Conservation (phyloP, 345 rosid genomes). For the Salix suchowensis region DNA sequence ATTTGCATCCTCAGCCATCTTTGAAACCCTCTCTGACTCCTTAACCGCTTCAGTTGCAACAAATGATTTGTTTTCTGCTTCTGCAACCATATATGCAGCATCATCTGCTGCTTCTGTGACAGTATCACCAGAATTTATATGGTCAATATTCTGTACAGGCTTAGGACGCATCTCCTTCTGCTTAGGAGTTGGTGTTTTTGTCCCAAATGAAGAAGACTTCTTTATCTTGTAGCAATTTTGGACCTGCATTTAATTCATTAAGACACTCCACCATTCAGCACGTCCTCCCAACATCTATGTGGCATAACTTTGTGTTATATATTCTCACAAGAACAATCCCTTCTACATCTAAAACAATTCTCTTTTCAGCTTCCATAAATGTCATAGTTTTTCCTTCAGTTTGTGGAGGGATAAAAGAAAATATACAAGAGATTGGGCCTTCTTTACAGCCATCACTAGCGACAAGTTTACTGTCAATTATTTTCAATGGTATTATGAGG, state of each 20-base stretch:
- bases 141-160: slow-evolving; percentile 22
- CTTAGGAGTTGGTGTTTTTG: slow-evolving; percentile 25
- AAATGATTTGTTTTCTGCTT: slow-evolving; percentile 73
- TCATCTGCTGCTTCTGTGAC: slow-evolving; percentile 57
- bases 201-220: slow-evolving; percentile 18
- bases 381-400: background rate
- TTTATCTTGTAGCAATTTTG: slow-evolving; percentile 47
- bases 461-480: background rate
- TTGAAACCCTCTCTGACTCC: slow-evolving; percentile 65
- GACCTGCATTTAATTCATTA: slow-evolving; percentile 35
- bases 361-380: background rate
- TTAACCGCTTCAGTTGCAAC: slow-evolving; percentile 66
- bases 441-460: slow-evolving; percentile 2
- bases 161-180: slow-evolving; percentile 35
- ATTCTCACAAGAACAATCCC: background rate
- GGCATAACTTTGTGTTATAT: background rate
- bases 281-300: background rate
- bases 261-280: slow-evolving; percentile 2
- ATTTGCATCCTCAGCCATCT: slow-evolving; percentile 51
- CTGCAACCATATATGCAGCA: slow-evolving; percentile 64
- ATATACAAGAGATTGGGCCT: background rate
- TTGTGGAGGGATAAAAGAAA: background rate
- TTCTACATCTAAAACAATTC: background rate
- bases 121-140: slow-evolving; percentile 25
- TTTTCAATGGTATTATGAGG: background rate